A percentile compares a stretch with the other conserved stretches of the same genome.
Evolutionary conservation across 805 yeast species (phyloP).

Genomic region (Komagataella populi): DNA sequence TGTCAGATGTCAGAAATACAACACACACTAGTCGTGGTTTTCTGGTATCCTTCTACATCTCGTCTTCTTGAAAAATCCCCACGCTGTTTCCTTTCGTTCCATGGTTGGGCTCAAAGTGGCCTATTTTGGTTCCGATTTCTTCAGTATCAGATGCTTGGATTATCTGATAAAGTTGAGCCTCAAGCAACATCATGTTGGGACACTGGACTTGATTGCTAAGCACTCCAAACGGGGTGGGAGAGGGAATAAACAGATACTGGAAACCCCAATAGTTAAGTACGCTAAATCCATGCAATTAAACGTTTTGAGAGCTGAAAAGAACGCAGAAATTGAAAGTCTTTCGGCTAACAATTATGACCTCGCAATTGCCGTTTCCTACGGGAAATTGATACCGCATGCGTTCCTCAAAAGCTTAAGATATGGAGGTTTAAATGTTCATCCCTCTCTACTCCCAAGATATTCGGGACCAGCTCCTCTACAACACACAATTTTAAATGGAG

Average conservation of each 20-base stretch:
- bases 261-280: slow-evolving; percentile 37
- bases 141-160: slow-evolving; percentile 43
- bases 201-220: slow-evolving; percentile 50
- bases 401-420: slow-evolving; percentile 33
- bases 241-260: slow-evolving; percentile 27
- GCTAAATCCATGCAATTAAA: slow-evolving; percentile 21
- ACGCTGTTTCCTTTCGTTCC: background rate
- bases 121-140: slow-evolving; percentile 69
- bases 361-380: slow-evolving; percentile 89
- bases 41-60: background rate
- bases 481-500: slow-evolving; percentile 54
- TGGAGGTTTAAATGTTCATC: slow-evolving; percentile 87
- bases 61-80: background rate
- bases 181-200: slow-evolving; percentile 1
- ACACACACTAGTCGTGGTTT: background rate
- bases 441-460: slow-evolving; percentile 70
- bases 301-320: slow-evolving; percentile 37
- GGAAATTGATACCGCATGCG: slow-evolving; percentile 56
- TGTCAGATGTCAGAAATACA: background rate
- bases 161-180: slow-evolving; percentile 14
- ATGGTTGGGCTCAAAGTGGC: slow-evolving; percentile 25
- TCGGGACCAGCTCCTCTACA: slow-evolving; percentile 91
- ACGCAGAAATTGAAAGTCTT: slow-evolving; percentile 21
- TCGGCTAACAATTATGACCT: slow-evolving; percentile 29
- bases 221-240: slow-evolving; percentile 55